A percentile compares a stretch with the other conserved stretches of the same genome.
Evolutionary conservation across 768 basidiomycete genomes (phyloP).

Genomic region (Gloeophyllum trabeum): DNA sequence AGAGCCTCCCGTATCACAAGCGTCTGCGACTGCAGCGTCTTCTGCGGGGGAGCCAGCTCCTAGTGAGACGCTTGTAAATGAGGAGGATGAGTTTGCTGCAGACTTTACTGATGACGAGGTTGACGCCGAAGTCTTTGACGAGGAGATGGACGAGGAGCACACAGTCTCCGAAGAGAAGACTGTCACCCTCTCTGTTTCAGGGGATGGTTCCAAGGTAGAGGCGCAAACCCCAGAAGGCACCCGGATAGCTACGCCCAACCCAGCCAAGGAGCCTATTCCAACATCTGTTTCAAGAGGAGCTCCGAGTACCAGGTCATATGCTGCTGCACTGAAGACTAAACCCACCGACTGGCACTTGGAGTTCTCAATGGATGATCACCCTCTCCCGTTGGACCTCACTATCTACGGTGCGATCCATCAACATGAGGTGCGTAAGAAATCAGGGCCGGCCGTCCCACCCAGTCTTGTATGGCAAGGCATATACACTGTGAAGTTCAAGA

Average conservation of each 20-base stretch:
- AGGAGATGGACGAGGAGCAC: conserved; percentile 69
- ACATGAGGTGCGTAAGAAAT: conserved; percentile 72
- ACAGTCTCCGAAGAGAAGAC: conserved; percentile 64
- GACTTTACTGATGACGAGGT: conserved; percentile 81
- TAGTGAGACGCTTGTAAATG: conserved; percentile 44
- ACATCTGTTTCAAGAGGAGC: conserved; percentile 21
- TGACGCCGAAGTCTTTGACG: conserved; percentile 80
- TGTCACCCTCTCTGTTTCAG: conserved; percentile 66
- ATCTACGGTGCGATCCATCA: conserved; percentile 96
- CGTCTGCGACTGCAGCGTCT: conserved; percentile 15
- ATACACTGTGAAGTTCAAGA: conserved; percentile 89
- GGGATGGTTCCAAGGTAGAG: conserved; percentile 88
- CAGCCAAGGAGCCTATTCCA: conserved; percentile 28
- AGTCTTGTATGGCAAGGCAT: conserved; percentile 83
- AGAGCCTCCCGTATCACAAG: conserved; percentile 14
- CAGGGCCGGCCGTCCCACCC: conserved; percentile 40
- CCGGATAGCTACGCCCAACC: conserved; percentile 79
- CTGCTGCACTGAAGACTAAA: conserved; percentile 85
- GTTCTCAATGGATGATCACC: conserved; percentile 86
- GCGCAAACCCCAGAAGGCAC: conserved; percentile 97
- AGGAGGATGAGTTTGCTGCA: conserved; percentile 52
- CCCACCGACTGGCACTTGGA: conserved; percentile 96
- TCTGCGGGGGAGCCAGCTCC: conserved; percentile 27
- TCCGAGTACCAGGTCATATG: conserved; percentile 63
- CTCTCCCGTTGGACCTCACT: conserved; percentile 78